Evolutionary conservation across 305 asterid genomes (phyloP).

Genomic region (Fraxinus dipetala): DNA sequence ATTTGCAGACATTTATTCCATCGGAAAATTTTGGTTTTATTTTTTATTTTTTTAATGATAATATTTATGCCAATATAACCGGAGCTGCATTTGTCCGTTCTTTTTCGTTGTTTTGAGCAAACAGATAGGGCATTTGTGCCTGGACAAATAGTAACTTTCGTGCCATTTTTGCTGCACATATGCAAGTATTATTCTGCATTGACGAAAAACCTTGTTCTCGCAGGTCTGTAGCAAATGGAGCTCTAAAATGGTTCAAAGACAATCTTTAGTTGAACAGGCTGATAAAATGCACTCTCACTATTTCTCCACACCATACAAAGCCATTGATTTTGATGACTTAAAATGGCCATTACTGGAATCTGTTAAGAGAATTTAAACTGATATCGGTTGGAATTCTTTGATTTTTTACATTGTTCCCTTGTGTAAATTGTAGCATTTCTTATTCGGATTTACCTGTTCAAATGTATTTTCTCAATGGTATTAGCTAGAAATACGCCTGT

Average conservation of each 20-base stretch:
- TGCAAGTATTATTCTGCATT: background rate
- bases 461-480: conserved; percentile 22
- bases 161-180: background rate
- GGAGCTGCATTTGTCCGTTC: background rate
- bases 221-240: conserved; percentile 85
- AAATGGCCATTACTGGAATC: conserved; percentile 7
- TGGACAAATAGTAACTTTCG: background rate
- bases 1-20: background rate
- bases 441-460: conserved; percentile 22
- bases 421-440: conserved; percentile 39
- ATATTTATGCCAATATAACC: background rate
- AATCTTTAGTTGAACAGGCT: conserved; percentile 46
- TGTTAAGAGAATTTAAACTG: conserved; percentile 25
- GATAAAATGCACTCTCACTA: background rate
- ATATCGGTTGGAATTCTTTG: conserved; percentile 33
- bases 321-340: conserved; percentile 11
- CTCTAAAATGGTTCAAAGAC: conserved; percentile 79
- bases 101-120: background rate
- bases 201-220: conserved; percentile 17
- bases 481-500: background rate
- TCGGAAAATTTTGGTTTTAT: background rate
- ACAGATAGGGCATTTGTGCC: background rate
- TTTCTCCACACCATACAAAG: background rate
- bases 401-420: conserved; percentile 17
- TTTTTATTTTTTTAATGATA: background rate